Base-by-base conservation (phyloP, 2,329 filamentous ascomycete species). In the Pseudocercospora crystallina region DNA sequence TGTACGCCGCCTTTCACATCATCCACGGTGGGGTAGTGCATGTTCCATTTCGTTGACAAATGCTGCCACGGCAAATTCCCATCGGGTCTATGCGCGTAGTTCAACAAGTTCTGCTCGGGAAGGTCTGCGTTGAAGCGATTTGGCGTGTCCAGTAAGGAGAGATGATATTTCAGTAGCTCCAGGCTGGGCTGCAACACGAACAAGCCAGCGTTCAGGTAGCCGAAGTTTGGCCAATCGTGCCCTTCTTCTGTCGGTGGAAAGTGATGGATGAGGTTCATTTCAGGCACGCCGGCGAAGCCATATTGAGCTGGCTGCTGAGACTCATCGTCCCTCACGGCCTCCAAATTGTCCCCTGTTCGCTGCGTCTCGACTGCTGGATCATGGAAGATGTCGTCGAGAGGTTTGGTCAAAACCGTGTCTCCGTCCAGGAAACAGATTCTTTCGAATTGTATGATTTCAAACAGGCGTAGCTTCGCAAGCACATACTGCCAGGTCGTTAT, bases 61-160 rank as follows among this genome's bases (percentile, higher is more conserved):
- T 65, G 61, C n/a, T 56, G 59, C 70, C 71, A 73, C 2, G 71
- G 71, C 71, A 73, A 73, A 13, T 68, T 67, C 12, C 71, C 71
- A 53, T 58, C 34, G 13, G 37, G 43, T 7, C 62, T 44, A 51
- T 73, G 71, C 8, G 64, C 67, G 38, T 65, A 64, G 55, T 72
- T 26, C 26, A 69, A 54, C 8, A 70, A 55, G 31, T 68, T 68
- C 49, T 72, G 69, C 54, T 71, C 69, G 12, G 59, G 59, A 44
- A 67, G 64, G 11, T 49, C 47, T 8, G 67, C 59, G 29, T 67
- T 57, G 54, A 71, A 72, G 8, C 60, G 57, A 35, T 63, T 31
- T 5, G 61, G 57, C 13, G 63, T 61, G n/a, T 63, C 45, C 36
- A 70, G 48, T 5, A 69, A 47, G 5, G 54, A 57, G 10, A 54